Conservation (phyloP, 1,284 basidiomycete species). For the Ceratobasidium sp. region DNA sequence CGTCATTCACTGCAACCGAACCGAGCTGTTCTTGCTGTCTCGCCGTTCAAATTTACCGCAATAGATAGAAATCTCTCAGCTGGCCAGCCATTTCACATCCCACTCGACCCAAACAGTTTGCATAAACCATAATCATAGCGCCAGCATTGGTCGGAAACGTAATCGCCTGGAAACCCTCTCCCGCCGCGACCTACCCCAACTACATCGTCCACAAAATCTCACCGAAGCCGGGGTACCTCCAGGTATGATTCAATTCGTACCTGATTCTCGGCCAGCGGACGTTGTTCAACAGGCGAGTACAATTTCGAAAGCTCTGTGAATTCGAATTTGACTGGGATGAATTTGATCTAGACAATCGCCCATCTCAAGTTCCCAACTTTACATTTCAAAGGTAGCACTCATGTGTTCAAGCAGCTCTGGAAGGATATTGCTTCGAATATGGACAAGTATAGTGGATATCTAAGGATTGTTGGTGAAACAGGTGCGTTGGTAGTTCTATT, state of each 20-base stretch:
- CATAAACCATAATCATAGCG: constrained; percentile 57
- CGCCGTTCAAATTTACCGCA: constrained; percentile 98
- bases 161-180: constrained; percentile 97
- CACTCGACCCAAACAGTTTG: not conserved
- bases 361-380: constrained; percentile 87
- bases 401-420: constrained; percentile 95
- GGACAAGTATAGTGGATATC: constrained; percentile 87
- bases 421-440: constrained; percentile 92
- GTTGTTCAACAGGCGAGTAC: constrained; percentile 71
- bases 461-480: constrained; percentile 95
- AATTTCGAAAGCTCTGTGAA: not conserved
- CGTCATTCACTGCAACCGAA: constrained; percentile 96
- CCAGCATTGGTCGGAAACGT: constrained; percentile 97
- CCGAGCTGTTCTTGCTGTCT: constrained; percentile 94
- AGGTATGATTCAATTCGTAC: constrained; percentile 97
- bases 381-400: constrained; percentile 97
- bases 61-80: constrained; percentile 93
- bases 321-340: not conserved
- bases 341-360: constrained; percentile 66
- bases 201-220: constrained; percentile 93
- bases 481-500: constrained; percentile 50
- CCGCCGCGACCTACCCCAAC: constrained; percentile 94
- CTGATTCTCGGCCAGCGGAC: constrained; percentile 83
- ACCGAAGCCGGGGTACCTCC: constrained; percentile 93
- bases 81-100: constrained; percentile 57